These are phyloP conservation scores for Rhodosporidiobolus odoratus DNA, from an alignment of 768 basidiomycete species.

Conservation along the genomic window DNA sequence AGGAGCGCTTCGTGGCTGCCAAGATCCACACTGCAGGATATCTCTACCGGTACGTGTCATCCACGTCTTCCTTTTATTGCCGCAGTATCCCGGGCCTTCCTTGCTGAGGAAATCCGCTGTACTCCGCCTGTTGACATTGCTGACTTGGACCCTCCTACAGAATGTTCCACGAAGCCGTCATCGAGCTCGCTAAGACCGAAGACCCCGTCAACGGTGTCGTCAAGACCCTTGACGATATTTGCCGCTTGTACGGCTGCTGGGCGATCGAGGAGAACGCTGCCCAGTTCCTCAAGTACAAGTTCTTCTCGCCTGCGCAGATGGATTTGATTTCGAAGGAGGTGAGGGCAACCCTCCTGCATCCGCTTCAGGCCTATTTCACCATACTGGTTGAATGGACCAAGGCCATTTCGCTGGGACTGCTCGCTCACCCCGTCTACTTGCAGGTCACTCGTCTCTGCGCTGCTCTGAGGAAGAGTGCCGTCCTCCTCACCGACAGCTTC, in stretches of 20 bases:
- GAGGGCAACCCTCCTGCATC: too few relatives aligned
- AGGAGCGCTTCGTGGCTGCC: conserved; percentile 50
- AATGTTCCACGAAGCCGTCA: conserved; percentile 45
- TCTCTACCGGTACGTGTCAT: conserved; percentile 45
- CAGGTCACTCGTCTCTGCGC: conserved; percentile 42
- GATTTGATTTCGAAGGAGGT: conserved; percentile 39
- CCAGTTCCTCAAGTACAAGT: conserved; percentile 50
- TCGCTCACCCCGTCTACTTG: too few relatives aligned
- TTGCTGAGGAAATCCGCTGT: not conserved
- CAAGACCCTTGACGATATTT: conserved; percentile 45
- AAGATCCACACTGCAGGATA: conserved; percentile 49
- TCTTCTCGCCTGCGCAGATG: conserved; percentile 40
- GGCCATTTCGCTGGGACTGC: too few relatives aligned
- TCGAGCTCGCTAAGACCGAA: conserved; percentile 44
- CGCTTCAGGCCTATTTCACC: too few relatives aligned
- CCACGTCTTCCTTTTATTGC: too few relatives aligned
- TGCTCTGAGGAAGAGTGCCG: conserved; percentile 40
- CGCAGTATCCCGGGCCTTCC: not conserved
- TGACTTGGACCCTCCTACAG: not conserved
- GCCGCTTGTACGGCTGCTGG: conserved; percentile 49
- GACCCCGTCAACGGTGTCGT: conserved; percentile 41
- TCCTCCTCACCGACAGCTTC: conserved; percentile 43
- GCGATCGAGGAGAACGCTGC: conserved; percentile 50
- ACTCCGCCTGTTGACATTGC: not conserved
- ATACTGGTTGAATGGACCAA: too few relatives aligned